Conservation (phyloP, 345 rosid species). For the Stellera chamaejasme region DNA sequence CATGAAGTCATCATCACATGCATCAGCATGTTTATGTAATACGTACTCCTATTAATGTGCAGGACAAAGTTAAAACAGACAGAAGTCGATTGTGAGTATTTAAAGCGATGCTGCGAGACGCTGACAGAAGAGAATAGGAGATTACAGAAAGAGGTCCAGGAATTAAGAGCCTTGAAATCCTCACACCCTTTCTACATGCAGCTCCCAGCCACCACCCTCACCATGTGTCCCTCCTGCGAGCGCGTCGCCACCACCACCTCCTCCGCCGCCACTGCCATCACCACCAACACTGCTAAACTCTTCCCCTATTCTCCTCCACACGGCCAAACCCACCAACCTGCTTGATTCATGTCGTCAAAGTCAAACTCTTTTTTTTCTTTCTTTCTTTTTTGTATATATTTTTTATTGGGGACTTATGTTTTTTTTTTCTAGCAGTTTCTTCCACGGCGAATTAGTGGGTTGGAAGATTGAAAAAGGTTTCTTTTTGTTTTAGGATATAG, state of each 20-base stretch:
- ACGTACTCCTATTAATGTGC: too few species aligned
- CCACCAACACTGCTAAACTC: constrained; percentile 13
- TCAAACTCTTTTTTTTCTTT: neutral
- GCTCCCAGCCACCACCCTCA: constrained; percentile 97
- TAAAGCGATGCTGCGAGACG: constrained; percentile 82
- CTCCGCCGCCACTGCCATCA: constrained; percentile 19
- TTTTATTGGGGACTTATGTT: constrained; percentile 9
- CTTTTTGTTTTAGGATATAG: constrained; percentile 3
- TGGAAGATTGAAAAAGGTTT: constrained; percentile 6
- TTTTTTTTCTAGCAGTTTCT: neutral
- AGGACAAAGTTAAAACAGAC: constrained; percentile 97
- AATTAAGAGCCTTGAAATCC: constrained; percentile 74
- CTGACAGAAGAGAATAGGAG: constrained; percentile 91
- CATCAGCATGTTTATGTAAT: too few species aligned
- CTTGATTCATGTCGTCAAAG: constrained; percentile 10
- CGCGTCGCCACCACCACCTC: constrained; percentile 67
- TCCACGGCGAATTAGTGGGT: neutral
- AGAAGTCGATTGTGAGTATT: constrained; percentile 87
- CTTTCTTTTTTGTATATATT: constrained; percentile 9
- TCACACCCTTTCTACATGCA: constrained; percentile 89
- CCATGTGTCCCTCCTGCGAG: constrained; percentile 99
- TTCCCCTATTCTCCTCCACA: constrained; percentile 26
- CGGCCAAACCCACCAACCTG: constrained; percentile 22
- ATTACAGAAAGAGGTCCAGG: constrained; percentile 76
- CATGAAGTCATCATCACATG: too few species aligned